Percentiles rank a stretch among this genome's conserved stretches.
These are phyloP conservation scores for Zalaria sp. DNA, from an alignment of 2,329 filamentous ascomycete genomes.

Conservation along the genomic window DNA sequence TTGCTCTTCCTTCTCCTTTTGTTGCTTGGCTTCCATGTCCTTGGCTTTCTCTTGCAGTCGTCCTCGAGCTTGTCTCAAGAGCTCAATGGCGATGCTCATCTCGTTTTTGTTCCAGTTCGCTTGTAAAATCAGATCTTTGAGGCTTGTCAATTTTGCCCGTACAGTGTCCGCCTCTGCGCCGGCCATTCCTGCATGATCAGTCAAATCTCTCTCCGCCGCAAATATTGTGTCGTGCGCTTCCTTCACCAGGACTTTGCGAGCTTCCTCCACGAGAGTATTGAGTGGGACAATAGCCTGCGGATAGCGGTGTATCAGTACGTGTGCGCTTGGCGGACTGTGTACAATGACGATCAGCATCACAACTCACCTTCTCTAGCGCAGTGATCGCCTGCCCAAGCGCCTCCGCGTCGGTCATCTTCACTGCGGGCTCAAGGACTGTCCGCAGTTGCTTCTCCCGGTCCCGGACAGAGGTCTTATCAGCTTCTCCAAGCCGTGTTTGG, in stretches of 20 bases:
- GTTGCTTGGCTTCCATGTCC: slow-evolving; percentile 3
- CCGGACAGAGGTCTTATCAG: slow-evolving; percentile 13
- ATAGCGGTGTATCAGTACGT: too few species aligned
- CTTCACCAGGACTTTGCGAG: slow-evolving; percentile 15
- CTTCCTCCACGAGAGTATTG: slow-evolving; percentile 9
- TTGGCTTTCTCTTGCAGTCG: slow-evolving; percentile 11
- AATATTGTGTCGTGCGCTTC: slow-evolving; percentile 22
- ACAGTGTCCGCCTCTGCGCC: slow-evolving; percentile 11
- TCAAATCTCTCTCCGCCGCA: slow-evolving; percentile 17
- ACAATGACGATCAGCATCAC: too few species aligned
- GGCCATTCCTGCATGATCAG: slow-evolving; percentile 8
- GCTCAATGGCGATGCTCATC: slow-evolving; percentile 15
- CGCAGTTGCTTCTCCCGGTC: slow-evolving; percentile 14
- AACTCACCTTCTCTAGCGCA: slow-evolving; percentile 9
- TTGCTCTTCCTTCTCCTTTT: slow-evolving; percentile 6
- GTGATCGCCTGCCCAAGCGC: slow-evolving; percentile 10
- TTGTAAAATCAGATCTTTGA: slow-evolving; percentile 18
- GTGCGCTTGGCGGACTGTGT: too few species aligned
- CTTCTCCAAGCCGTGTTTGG: slow-evolving; percentile 13
- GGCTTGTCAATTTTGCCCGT: slow-evolving; percentile 10
- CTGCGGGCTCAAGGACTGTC: slow-evolving; percentile 10
- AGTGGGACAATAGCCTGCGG: slow-evolving; percentile 11
- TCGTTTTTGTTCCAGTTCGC: slow-evolving; percentile 17
- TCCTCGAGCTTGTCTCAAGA: slow-evolving; percentile 13
- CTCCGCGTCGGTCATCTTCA: slow-evolving; percentile 8